A percentile compares a stretch with the other conserved stretches of the same genome.
Evolutionary conservation across 805 yeast species (phyloP).

Genomic region (Kluyveromyces wickerhamii): DNA sequence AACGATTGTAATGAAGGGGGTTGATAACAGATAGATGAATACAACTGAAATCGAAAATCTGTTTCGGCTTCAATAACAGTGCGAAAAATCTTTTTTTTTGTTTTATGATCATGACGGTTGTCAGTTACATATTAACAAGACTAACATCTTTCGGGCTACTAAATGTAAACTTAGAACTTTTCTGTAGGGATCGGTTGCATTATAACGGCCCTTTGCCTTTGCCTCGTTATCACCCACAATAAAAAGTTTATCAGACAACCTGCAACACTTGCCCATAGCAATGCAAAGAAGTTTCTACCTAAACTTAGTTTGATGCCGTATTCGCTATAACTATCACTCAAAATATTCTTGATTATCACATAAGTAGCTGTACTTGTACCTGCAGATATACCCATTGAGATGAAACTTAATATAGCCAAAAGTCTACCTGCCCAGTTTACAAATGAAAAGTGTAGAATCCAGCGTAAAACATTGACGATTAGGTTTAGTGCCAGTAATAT

Average conservation of each 20-base stretch:
- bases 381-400: slow-evolving; percentile 36
- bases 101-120: too few species aligned
- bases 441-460: slow-evolving; percentile 38
- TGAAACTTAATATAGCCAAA: slow-evolving; percentile 34
- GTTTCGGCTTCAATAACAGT: too few species aligned
- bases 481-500: slow-evolving; percentile 35
- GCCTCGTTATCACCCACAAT: slow-evolving; percentile 30
- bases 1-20: too few species aligned
- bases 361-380: slow-evolving; percentile 61
- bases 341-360: slow-evolving; percentile 38
- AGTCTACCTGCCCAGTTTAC: slow-evolving; percentile 41
- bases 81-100: too few species aligned
- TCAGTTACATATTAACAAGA: too few species aligned
- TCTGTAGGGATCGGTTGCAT: slow-evolving; percentile 6
- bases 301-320: slow-evolving; percentile 52
- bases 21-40: too few species aligned
- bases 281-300: slow-evolving; percentile 44
- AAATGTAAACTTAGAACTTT: slow-evolving; percentile 5
- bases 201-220: slow-evolving; percentile 14
- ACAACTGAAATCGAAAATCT: too few species aligned
- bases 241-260: slow-evolving; percentile 37
- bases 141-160: too few species aligned
- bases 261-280: slow-evolving; percentile 57
- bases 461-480: slow-evolving; percentile 28
- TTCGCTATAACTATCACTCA: slow-evolving; percentile 39